A percentile compares a stretch with the other conserved stretches of the same genome.
These are phyloP conservation scores for Marvania coccoides DNA, from an alignment of 139 green algal species.

Conservation along the genomic window DNA sequence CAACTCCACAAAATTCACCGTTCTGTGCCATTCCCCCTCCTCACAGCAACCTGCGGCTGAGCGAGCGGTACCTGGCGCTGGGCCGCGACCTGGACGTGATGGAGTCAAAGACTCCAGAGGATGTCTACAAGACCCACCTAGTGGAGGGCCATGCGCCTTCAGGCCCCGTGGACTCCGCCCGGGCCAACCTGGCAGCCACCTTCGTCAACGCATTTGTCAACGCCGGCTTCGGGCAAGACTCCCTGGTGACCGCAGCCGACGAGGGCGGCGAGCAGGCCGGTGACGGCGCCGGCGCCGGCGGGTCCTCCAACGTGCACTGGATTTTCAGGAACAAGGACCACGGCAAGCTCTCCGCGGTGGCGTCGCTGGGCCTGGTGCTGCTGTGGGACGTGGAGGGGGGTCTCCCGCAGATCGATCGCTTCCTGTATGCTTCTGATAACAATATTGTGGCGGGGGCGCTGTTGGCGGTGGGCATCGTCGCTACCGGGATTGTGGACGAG, in stretches of 20 bases:
- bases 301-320: slow-evolving; percentile 64
- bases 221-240: slow-evolving; percentile 92
- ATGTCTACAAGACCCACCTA: slow-evolving; percentile 97
- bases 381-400: slow-evolving; percentile 97
- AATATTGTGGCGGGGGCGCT: slow-evolving; percentile 79
- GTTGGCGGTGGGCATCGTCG: slow-evolving; percentile 89
- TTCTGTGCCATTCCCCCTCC: neutral
- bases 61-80: slow-evolving; percentile 84
- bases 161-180: slow-evolving; percentile 76
- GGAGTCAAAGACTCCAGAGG: slow-evolving; percentile 84
- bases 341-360: slow-evolving; percentile 91
- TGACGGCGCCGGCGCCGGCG: slow-evolving; percentile 6
- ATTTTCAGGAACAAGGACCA: slow-evolving; percentile 99
- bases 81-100: slow-evolving; percentile 96
- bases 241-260: slow-evolving; percentile 56
- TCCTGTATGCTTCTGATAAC: slow-evolving; percentile 87
- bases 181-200: slow-evolving; percentile 88
- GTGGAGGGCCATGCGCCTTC: slow-evolving; percentile 68
- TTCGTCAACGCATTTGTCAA: slow-evolving; percentile 99
- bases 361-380: slow-evolving; percentile 78
- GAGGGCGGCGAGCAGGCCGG: slow-evolving; percentile 14
- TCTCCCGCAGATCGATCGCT: slow-evolving; percentile 95
- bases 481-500: slow-evolving; percentile 81
- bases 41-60: slow-evolving; percentile 66
- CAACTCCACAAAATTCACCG: neutral